Conservation (phyloP, 106 monocot species). For the Gastrodia elata region DNA sequence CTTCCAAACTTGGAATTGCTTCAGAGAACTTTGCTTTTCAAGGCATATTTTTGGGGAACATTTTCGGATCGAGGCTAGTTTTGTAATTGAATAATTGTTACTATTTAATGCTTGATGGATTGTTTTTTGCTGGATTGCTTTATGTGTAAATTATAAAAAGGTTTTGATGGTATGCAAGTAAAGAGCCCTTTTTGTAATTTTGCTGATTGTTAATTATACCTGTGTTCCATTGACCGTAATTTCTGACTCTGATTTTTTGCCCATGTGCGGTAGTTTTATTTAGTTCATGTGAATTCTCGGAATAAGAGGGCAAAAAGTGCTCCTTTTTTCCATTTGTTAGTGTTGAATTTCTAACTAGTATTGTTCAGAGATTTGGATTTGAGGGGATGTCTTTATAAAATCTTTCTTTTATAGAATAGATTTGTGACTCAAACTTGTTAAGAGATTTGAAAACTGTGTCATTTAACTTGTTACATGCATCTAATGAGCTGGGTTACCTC, state of each 20-base stretch:
- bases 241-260: background rate
- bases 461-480: no score
- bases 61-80: no score
- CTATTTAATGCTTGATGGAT: background rate
- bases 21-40: background rate
- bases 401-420: background rate
- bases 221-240: background rate
- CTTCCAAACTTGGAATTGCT: background rate
- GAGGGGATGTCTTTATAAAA: background rate
- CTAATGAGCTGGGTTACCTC: no score
- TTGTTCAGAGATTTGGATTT: background rate
- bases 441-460: background rate
- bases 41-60: constrained; percentile 3
- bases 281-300: background rate
- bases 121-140: no score
- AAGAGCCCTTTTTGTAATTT: no score
- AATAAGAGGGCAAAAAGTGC: background rate
- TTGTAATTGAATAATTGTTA: background rate
- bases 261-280: background rate
- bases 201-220: background rate
- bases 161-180: no score
- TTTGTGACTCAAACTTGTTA: background rate
- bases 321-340: background rate
- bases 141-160: no score
- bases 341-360: background rate